Base-by-base conservation (phyloP, 192 early-diverging fungal genomes). In the Linnemannia exigua region DNA sequence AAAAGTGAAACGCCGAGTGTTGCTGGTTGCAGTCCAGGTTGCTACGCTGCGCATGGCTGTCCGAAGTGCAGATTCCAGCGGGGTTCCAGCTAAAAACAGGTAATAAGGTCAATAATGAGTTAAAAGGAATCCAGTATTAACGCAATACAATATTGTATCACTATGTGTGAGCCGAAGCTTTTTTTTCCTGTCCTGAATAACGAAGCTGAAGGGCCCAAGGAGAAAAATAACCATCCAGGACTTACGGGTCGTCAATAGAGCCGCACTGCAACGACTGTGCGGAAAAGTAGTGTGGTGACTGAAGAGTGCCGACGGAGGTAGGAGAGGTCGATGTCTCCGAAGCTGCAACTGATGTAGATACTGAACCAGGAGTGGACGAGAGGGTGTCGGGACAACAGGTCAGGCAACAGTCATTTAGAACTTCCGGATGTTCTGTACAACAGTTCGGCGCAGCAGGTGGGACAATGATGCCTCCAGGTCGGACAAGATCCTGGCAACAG, bases 361-460 rank as follows among this genome's bases (percentile, higher is more conserved):
- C 31, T 3, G 82, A 76, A 11, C 73, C 69, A 28, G 82, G 41
- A 44, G 76, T 67, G 28, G 74, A 48, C 1, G 84, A 67, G 38
- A 76, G 14, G 3, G 84, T 74, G 48, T 86, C 84, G 19, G 84
- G 84, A 61, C 84, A 86, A 36, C 84, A 86, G 47, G 78, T 86
- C 28, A 75, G 63, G 54, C 84, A 86, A 44, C 84, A 86, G 48
- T 86, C 84, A 20, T 86, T 76, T 19, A 76, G 28, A 25, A 80
- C 79, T 50, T 86, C 84, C 3, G 83, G 83, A 33, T 86, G 84
- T 35, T 86, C 84, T 12, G 84, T 51, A 51, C 84, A 86, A 41
- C 84, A 86, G 16, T 70, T 86, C 16, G 84, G 22, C 51, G 75
- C 35, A 69, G 71, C 35, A 52, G 75, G 77, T 19, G 63, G 16